Evolutionary conservation across 1,284 basidiomycete genomes (phyloP).

Genomic region (Puccinia triticina): DNA sequence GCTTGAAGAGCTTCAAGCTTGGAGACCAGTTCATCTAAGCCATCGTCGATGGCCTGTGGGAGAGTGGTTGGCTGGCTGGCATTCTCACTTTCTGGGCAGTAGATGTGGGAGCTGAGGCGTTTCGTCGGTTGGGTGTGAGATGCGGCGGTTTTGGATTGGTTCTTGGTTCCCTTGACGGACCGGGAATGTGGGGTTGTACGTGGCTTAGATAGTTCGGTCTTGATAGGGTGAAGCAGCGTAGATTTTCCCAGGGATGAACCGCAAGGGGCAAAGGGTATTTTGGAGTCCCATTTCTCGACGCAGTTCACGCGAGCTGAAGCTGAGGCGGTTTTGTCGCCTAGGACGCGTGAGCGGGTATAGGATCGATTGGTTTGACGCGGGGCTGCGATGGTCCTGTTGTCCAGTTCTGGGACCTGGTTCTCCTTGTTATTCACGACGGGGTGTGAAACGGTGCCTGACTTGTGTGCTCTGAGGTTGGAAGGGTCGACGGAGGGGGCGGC

Average conservation of each 20-base stretch:
- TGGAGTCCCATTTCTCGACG: conserved; percentile 16
- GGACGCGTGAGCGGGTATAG: conserved; percentile 8
- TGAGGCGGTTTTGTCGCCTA: neutral
- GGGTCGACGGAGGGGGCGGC: neutral
- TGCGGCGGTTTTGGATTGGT: neutral
- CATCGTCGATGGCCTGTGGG: neutral
- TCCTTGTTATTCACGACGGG: conserved; percentile 37
- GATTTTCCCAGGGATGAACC: neutral
- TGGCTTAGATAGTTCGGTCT: neutral
- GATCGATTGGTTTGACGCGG: neutral
- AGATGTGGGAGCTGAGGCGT: neutral
- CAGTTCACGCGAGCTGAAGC: conserved; percentile 20
- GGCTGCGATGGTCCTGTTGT: conserved; percentile 9
- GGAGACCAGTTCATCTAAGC: neutral
- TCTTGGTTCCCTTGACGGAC: neutral
- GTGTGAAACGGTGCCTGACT: neutral
- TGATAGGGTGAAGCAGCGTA: neutral
- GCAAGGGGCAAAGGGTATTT: conserved; percentile 22
- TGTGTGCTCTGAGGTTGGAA: neutral
- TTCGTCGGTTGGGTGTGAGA: neutral
- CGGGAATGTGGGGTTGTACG: neutral
- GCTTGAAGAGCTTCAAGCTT: conserved; percentile 31
- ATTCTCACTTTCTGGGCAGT: neutral
- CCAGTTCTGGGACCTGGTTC: conserved; percentile 11
- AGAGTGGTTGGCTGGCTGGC: neutral